These are phyloP conservation scores for Leccinum subgranulosum DNA, from an alignment of 768 basidiomycete species.

Conservation along the genomic window DNA sequence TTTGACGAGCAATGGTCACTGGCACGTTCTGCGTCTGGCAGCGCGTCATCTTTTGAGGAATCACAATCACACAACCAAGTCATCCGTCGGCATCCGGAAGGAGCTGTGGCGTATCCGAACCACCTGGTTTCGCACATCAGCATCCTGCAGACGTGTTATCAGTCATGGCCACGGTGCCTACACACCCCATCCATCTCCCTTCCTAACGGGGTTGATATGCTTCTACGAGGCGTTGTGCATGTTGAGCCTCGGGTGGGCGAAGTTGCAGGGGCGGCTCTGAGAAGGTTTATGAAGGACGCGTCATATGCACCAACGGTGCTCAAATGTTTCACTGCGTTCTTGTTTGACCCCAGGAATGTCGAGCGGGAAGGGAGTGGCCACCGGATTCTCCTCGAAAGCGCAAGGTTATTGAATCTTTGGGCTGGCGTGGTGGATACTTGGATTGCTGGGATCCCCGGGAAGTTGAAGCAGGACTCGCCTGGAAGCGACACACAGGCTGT, in stretches of 20 bases:
- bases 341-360: constrained; percentile 69
- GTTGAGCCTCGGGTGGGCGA: constrained; percentile 74
- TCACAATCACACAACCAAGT: constrained; percentile 64
- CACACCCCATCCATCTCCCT: constrained; percentile 50
- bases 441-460: constrained; percentile 48
- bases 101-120: constrained; percentile 63
- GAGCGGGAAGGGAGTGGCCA: constrained; percentile 61
- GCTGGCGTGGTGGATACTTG: constrained; percentile 65
- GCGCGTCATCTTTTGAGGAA: constrained; percentile 61
- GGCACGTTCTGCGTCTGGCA: constrained; percentile 37
- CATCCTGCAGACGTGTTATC: constrained; percentile 73
- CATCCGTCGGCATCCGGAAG: constrained; percentile 65
- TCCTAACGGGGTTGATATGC: constrained; percentile 68
- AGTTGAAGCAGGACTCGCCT: constrained; percentile 36
- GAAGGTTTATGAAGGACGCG: constrained; percentile 66
- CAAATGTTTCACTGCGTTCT: constrained; percentile 60
- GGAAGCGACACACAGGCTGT: constrained; percentile 42
- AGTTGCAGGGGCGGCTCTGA: constrained; percentile 64
- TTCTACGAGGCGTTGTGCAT: constrained; percentile 80
- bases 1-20: constrained; percentile 83
- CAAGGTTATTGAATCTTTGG: constrained; percentile 72
- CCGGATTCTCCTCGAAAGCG: constrained; percentile 63
- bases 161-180: constrained; percentile 81
- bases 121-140: constrained; percentile 59
- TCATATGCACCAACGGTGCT: constrained; percentile 55